Evolutionary conservation across 148 eudicot genomes (phyloP).

Genomic region (Rhododendron kiyosumense): DNA sequence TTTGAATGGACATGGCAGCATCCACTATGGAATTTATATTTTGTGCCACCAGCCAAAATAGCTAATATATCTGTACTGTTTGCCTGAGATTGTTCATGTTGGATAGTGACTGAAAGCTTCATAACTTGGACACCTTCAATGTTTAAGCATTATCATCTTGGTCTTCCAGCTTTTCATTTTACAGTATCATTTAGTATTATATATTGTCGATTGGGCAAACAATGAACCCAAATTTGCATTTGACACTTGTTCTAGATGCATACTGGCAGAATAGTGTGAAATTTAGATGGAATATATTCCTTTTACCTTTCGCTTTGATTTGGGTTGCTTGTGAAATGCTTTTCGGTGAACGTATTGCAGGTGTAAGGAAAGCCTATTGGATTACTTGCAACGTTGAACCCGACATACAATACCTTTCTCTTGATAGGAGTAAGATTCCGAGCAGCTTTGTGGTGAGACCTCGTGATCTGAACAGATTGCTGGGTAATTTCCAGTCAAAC

Average conservation of each 20-base stretch:
- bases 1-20: not conserved
- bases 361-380: conserved; percentile 83
- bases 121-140: not conserved
- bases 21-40: not conserved
- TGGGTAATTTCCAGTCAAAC: conserved; percentile 89
- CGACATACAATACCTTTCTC: conserved; percentile 84
- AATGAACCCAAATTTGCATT: not conserved
- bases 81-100: not conserved
- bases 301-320: not conserved
- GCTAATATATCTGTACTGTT: not conserved
- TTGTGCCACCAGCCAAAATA: not conserved
- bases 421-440: conserved; percentile 67
- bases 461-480: conserved; percentile 87
- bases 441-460: conserved; percentile 91
- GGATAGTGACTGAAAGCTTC: not conserved
- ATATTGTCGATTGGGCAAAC: not conserved
- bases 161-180: not conserved
- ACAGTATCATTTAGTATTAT: not conserved
- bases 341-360: conserved; percentile 31
- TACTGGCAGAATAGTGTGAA: not conserved
- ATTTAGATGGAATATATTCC: not conserved
- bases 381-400: conserved; percentile 91
- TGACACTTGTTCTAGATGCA: not conserved
- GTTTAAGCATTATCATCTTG: not conserved
- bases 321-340: not conserved